phyloP scores from a whole-genome alignment of 352 stramenopile species.

The Pythium aquatile region DNA sequence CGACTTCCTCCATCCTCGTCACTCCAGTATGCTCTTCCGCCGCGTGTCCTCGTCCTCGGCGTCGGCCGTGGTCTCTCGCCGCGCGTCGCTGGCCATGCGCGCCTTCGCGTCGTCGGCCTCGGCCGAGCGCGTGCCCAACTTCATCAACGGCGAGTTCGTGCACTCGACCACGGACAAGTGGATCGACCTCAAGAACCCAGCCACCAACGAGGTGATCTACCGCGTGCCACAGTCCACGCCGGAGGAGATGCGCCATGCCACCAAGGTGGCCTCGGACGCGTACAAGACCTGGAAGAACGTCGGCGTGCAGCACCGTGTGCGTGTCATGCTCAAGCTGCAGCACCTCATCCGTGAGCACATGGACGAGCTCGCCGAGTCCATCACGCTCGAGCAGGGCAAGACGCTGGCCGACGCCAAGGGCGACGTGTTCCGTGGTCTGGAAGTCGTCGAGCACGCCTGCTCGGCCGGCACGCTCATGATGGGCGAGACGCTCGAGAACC shows the following conservation, averaged over 20 bases:
- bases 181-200: slow-evolving; percentile 92
- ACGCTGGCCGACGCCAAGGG: slow-evolving; percentile 93
- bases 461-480: slow-evolving; percentile 87
- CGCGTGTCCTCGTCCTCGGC: slow-evolving; percentile 16
- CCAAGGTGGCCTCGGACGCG: slow-evolving; percentile 69
- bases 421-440: slow-evolving; percentile 97
- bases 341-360: slow-evolving; percentile 93
- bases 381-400: slow-evolving; percentile 94
- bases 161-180: slow-evolving; percentile 89
- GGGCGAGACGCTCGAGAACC: slow-evolving; percentile 93
- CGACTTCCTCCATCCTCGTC: neutral
- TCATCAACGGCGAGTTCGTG: slow-evolving; percentile 93
- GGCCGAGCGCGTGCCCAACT: slow-evolving; percentile 57
- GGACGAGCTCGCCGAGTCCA: slow-evolving; percentile 93
- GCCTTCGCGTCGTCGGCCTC: slow-evolving; percentile 16
- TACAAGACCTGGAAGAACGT: slow-evolving; percentile 94
- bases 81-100: slow-evolving; percentile 9
- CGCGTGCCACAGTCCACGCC: slow-evolving; percentile 85
- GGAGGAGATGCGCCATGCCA: slow-evolving; percentile 86
- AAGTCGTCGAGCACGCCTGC: slow-evolving; percentile 80
- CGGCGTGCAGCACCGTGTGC: slow-evolving; percentile 91
- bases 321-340: slow-evolving; percentile 96
- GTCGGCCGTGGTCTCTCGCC: slow-evolving; percentile 2
- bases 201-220: slow-evolving; percentile 88
- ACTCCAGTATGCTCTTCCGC: slow-evolving; percentile 27